Evolutionary conservation across 2,329 filamentous ascomycete species (phyloP).

Genomic region (Exophiala alcalophila): DNA sequence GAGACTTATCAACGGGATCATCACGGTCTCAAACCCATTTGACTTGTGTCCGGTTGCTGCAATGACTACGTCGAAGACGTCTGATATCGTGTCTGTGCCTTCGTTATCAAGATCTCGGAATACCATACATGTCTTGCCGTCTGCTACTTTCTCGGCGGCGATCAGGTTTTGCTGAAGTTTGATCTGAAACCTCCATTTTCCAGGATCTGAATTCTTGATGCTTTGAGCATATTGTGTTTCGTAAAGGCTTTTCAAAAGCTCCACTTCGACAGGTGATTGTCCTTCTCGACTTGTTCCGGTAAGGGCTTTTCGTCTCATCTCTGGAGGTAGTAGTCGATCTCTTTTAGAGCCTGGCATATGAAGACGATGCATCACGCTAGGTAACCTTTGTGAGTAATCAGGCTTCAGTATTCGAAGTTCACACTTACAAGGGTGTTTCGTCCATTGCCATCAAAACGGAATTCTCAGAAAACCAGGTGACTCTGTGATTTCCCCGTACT

Average conservation of each 20-base stretch:
- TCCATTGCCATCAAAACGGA: slow-evolving; percentile 6
- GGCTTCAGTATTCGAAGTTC: background rate
- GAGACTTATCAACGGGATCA: slow-evolving; percentile 11
- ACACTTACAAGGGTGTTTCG: slow-evolving; percentile 21
- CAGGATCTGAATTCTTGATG: slow-evolving; percentile 23
- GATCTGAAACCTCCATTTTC: slow-evolving; percentile 24
- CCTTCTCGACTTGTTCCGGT: background rate
- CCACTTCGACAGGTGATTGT: background rate
- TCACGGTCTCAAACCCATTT: slow-evolving; percentile 11
- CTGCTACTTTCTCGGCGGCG: slow-evolving; percentile 4
- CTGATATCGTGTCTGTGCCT: background rate
- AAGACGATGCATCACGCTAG: slow-evolving; percentile 11
- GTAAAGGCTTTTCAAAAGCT: slow-evolving; percentile 19
- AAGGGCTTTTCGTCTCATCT: slow-evolving; percentile 13
- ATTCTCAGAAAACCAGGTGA: slow-evolving; percentile 22
- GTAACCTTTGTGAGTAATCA: background rate
- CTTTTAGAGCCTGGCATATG: slow-evolving; percentile 4
- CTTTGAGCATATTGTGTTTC: slow-evolving; percentile 23
- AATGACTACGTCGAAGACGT: slow-evolving; percentile 25
- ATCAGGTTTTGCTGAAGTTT: slow-evolving; percentile 11
- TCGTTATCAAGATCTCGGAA: slow-evolving; percentile 1
- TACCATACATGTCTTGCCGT: slow-evolving; percentile 4
- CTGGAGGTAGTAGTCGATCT: slow-evolving; percentile 10
- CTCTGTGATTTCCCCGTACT: slow-evolving; percentile 16
- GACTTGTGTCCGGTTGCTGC: slow-evolving; percentile 22